Evolutionary conservation across 176 grass and related monocot species (phyloP), one percentile per base, ranked within the genome.

Genomic region (Musa itinerans): DNA sequence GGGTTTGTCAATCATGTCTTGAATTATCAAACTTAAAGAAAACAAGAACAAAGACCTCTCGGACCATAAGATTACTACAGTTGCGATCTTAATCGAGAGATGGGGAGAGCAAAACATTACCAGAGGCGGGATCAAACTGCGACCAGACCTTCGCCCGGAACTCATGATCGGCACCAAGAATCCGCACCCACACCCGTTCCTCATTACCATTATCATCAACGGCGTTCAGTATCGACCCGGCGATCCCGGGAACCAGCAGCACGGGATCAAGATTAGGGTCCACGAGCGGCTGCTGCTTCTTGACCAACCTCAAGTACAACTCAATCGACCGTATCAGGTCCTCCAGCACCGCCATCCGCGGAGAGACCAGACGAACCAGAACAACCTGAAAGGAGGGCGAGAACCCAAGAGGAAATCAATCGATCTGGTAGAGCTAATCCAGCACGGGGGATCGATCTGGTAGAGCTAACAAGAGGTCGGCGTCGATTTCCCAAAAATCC

Each of bases 151-250:
- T 93, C 16, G 71, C 81, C 63, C 73, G 72, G 63, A 93, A 98
- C 74, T 98, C 95, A 80, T 93, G 95, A 68, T 94, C 90, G 1
- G 90, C 88, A 1, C 80, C 84, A 19, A 98, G 87, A 80, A 98
- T 89, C 73, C 95, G 84, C 63, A 98, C 95, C 95, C 95, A 99
- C 1, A 94, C 81, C 78, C 95, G 58, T 74, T 94, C 90, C 80
- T 86, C 82, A 50, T 84, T 99, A 25, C 95, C 90, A 54, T 81
- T 84, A 11, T 94, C 90, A 17, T 99, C 68, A 12, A 70, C 88
- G 2, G 95, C 88, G 54, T 99, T 84, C 24, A 99, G 84, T 2
- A 99, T 86, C 26, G 90, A 93, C 12, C 95, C 90, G 10, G 82
- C 95, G 26, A 99, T 94, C 58, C 90, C 95, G 22, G 95, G 95